phyloP scores from a whole-genome alignment of 106 monocot species.

The Dendrobium catenatum region DNA sequence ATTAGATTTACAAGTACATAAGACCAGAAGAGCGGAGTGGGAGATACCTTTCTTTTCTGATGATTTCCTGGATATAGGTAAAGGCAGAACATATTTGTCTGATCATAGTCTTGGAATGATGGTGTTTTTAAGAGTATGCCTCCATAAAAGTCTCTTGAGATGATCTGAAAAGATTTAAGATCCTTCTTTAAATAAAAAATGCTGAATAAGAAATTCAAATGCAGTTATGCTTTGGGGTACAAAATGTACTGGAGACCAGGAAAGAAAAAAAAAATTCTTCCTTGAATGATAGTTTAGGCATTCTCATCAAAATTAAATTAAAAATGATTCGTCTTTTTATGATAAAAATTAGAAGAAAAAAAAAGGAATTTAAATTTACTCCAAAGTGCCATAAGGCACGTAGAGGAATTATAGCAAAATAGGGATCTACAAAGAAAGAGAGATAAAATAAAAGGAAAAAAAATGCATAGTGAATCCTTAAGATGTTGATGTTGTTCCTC shows the following conservation, averaged over 20 bases:
- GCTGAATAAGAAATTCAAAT: background rate
- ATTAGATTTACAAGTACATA: background rate
- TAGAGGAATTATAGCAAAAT: background rate
- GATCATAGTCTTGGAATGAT: conserved; percentile 38
- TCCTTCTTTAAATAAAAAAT: background rate
- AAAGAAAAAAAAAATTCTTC: background rate
- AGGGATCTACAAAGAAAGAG: background rate
- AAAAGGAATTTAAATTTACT: background rate
- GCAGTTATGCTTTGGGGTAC: background rate
- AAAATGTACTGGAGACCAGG: background rate
- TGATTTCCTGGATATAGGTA: conserved; percentile 63
- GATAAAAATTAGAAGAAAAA: background rate
- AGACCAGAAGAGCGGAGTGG: background rate
- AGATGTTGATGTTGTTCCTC: background rate
- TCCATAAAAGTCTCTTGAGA: conserved; percentile 62
- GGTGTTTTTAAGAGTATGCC: conserved; percentile 61
- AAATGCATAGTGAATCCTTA: background rate
- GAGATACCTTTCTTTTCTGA: conserved; percentile 52
- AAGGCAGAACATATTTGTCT: conserved; percentile 68
- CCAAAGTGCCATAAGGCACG: background rate
- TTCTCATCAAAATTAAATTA: background rate
- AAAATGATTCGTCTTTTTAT: background rate
- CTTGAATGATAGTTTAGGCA: background rate
- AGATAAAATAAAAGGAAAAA: background rate
- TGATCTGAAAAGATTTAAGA: conserved; percentile 38